Percentiles rank a stretch among this genome's conserved stretches.
Evolutionary conservation across 768 basidiomycete genomes (phyloP).

Genomic region (Lactifluus echinatus): DNA sequence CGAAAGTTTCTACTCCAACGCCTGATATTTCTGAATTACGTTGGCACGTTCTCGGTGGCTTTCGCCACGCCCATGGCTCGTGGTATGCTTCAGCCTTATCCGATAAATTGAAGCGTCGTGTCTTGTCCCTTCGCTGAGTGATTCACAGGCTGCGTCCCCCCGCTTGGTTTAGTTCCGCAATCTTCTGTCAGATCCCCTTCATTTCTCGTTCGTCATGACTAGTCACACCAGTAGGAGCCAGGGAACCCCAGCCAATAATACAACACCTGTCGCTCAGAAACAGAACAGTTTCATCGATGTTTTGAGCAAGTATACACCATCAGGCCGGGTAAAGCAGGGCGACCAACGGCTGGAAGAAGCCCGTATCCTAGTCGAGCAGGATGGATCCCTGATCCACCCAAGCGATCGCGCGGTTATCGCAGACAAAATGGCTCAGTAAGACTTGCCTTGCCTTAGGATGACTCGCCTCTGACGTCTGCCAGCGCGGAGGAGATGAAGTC

Average conservation of each 20-base stretch:
- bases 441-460: not conserved
- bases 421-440: not conserved
- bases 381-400: not conserved
- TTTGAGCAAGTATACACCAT: not conserved
- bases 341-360: not conserved
- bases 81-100: too few species aligned
- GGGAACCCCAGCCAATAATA: too few species aligned
- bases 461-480: not conserved
- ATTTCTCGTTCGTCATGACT: not conserved
- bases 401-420: not conserved
- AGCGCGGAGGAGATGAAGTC: not conserved
- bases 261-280: not conserved
- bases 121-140: too few species aligned
- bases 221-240: not conserved
- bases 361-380: not conserved
- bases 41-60: too few species aligned
- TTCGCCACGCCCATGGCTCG: too few species aligned
- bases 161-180: too few species aligned
- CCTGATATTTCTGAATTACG: too few species aligned
- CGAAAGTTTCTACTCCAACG: too few species aligned
- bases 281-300: not conserved
- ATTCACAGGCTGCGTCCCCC: too few species aligned
- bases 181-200: too few species aligned
- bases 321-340: not conserved
- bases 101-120: too few species aligned